Percentiles rank a stretch among this genome's conserved stretches.
These are phyloP conservation scores for Debaryomyces maramus DNA, from an alignment of 805 yeast species.

Conservation along the genomic window DNA sequence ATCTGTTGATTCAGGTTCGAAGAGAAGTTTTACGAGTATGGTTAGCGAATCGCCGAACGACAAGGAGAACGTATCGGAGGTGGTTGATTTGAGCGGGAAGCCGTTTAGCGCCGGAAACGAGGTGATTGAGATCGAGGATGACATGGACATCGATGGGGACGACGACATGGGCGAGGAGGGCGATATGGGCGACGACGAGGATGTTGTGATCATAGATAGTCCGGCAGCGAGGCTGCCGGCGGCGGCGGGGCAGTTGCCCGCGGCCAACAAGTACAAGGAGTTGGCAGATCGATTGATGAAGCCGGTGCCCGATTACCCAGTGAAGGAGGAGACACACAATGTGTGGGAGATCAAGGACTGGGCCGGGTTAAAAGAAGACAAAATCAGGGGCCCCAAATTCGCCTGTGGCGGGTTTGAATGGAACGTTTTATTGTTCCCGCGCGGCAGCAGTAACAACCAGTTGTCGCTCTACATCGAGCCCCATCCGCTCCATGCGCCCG, in stretches of 20 bases:
- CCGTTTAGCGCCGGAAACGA: constrained; percentile 6
- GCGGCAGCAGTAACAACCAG: constrained; percentile 56
- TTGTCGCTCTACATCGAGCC: constrained; percentile 84
- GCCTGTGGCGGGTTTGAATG: constrained; percentile 63
- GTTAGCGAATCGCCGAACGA: constrained; percentile 12
- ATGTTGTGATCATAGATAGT: constrained; percentile 1
- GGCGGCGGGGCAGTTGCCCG: constrained; percentile 17
- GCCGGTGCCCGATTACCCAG: constrained; percentile 41
- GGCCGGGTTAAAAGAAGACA: constrained; percentile 41
- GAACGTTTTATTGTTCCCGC: constrained; percentile 75
- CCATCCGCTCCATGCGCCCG: constrained; percentile 41
- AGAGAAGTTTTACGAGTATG: constrained; percentile 11
- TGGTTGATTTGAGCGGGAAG: constrained; percentile 9
- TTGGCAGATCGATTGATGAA: constrained; percentile 35
- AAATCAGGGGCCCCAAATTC: constrained; percentile 49
- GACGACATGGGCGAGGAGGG: constrained; percentile 12
- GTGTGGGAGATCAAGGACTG: constrained; percentile 57
- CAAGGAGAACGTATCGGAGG: constrained; percentile 12
- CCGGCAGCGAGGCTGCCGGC: constrained; percentile 6
- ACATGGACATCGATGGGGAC: constrained; percentile 8
- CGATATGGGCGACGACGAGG: constrained; percentile 13
- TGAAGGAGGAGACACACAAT: constrained; percentile 29
- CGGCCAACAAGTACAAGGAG: constrained; percentile 32
- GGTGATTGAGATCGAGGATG: constrained; percentile 14
- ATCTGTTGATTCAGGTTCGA: constrained; percentile 8